Conservation (phyloP, 2,329 filamentous ascomycete genomes). For the Xylariaceae sp. region DNA sequence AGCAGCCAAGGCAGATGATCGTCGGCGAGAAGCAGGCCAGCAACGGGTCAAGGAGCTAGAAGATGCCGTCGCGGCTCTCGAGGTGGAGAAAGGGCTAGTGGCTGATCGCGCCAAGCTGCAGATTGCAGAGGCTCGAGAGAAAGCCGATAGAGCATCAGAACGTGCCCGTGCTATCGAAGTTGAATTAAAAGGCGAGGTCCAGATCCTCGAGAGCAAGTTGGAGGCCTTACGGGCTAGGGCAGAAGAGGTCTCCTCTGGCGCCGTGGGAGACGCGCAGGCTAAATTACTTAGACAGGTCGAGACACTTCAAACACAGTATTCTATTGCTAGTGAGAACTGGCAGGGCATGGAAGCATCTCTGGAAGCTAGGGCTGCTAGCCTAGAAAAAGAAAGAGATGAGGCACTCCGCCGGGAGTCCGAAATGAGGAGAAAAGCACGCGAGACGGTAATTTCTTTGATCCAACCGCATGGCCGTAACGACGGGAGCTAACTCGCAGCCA, state of each 20-base stretch:
- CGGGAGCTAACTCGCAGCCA: constrained; percentile 33
- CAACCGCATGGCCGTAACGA: constrained; percentile 26
- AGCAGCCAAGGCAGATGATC: constrained; percentile 62
- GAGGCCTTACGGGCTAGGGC: constrained; percentile 80
- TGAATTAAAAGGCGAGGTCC: constrained; percentile 73
- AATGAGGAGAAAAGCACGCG: constrained; percentile 81
- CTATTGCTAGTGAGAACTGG: constrained; percentile 94
- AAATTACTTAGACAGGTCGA: constrained; percentile 93
- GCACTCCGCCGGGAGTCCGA: constrained; percentile 77
- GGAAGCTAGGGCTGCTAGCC: constrained; percentile 66
- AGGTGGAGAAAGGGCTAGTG: constrained; percentile 72
- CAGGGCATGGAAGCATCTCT: constrained; percentile 89
- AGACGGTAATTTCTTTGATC: constrained; percentile 58
- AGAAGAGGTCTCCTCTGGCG: constrained; percentile 83
- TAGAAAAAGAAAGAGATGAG: constrained; percentile 92
- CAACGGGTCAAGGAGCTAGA: constrained; percentile 49
- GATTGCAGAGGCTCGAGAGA: constrained; percentile 67
- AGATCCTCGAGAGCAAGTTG: constrained; percentile 80
- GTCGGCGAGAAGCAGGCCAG: constrained; percentile 64
- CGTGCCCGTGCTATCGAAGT: constrained; percentile 63
- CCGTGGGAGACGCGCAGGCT: constrained; percentile 75
- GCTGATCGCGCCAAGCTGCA: constrained; percentile 64
- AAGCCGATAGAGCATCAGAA: constrained; percentile 68
- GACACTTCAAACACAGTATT: constrained; percentile 91
- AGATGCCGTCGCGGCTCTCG: constrained; percentile 58